phyloP scores from a whole-genome alignment of 2,329 filamentous ascomycete genomes.

The Sporothrix mexicana region DNA sequence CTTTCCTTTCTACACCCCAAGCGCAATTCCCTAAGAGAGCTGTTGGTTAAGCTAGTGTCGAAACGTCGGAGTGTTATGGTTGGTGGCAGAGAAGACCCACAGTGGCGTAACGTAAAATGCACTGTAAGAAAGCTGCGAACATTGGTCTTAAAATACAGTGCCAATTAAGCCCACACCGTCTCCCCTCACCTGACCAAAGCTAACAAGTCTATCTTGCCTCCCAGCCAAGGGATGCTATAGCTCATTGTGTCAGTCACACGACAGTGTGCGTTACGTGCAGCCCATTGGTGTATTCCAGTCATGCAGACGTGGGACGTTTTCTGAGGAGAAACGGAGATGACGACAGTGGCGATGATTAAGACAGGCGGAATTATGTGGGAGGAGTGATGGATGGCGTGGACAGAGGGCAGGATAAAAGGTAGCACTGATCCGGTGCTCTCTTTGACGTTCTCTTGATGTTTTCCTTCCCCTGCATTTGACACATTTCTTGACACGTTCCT shows the following conservation, averaged over 20 bases:
- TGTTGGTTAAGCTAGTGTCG: no score
- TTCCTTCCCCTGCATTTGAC: background rate
- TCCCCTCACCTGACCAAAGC: no score
- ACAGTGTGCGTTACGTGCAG: background rate
- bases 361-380: background rate
- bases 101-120: no score
- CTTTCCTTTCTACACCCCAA: no score
- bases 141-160: no score
- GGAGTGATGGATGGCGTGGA: background rate
- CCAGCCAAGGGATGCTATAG: background rate
- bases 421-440: no score
- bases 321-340: background rate
- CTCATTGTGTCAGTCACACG: constrained; percentile 2
- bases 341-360: constrained; percentile 21
- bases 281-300: background rate
- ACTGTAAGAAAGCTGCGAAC: no score
- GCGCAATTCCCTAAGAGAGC: no score
- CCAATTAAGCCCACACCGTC: no score
- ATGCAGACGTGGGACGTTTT: background rate
- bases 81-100: no score
- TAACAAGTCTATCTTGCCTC: no score
- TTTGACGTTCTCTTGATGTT: background rate
- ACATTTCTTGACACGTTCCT: background rate
- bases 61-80: no score
- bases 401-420: background rate